These are phyloP conservation scores for Allium cepa DNA, from an alignment of 106 monocot genomes.

Conservation along the genomic window DNA sequence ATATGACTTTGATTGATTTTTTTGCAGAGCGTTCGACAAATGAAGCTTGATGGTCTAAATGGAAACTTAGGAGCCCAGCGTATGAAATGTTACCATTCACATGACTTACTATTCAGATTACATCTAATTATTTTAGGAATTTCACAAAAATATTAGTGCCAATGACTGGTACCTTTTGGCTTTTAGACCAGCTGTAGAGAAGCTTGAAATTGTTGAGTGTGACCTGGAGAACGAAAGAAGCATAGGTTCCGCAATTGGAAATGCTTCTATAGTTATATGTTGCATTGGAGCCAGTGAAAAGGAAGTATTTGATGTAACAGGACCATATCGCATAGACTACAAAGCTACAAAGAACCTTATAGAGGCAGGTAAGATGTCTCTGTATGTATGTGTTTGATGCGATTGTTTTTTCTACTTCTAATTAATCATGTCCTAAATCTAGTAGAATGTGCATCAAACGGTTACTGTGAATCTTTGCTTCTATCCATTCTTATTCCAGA, in stretches of 20 bases:
- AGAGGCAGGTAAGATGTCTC: conserved; percentile 43
- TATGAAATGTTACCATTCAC: conserved; percentile 17
- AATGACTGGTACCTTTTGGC: conserved; percentile 39
- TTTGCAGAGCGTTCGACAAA: conserved; percentile 58
- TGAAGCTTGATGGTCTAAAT: conserved; percentile 40
- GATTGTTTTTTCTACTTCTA: too few relatives aligned
- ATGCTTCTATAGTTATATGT: conserved; percentile 69
- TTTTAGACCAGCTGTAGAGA: conserved; percentile 82
- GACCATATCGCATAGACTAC: conserved; percentile 92
- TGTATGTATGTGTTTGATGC: too few relatives aligned
- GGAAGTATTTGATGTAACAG: conserved; percentile 82
- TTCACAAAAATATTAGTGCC: conserved; percentile 8
- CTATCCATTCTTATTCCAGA: neutral
- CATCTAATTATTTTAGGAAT: neutral
- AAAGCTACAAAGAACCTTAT: conserved; percentile 76
- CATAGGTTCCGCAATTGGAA: conserved; percentile 58
- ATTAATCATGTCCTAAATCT: too few relatives aligned
- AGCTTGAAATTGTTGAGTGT: conserved; percentile 81
- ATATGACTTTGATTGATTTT: neutral
- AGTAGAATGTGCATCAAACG: too few relatives aligned
- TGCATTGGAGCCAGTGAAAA: conserved; percentile 98
- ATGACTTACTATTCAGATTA: neutral
- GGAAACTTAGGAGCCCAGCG: conserved; percentile 39
- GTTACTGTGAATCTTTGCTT: neutral
- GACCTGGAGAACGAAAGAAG: conserved; percentile 61